phyloP scores from a whole-genome alignment of 83 land plant species.

The Picea mariana region DNA sequence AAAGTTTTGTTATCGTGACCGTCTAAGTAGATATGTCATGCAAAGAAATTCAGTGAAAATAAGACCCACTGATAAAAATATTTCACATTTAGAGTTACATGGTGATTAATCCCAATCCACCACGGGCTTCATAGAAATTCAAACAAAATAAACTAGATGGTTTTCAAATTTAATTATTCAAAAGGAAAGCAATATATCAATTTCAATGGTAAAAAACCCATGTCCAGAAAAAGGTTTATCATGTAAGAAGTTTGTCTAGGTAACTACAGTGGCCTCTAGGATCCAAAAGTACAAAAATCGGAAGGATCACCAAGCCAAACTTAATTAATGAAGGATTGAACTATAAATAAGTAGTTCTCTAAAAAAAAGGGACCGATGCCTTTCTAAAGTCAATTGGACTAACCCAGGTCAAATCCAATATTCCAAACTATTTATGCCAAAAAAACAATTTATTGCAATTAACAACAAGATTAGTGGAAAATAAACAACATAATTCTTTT shows the following conservation, averaged over 20 bases:
- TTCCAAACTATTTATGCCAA: not conserved
- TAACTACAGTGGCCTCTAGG: not conserved
- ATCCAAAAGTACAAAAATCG: not conserved
- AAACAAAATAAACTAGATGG: not conserved
- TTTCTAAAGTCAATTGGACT: too few species aligned
- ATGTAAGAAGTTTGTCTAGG: too few species aligned
- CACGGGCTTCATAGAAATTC: not conserved
- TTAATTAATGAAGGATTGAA: too few species aligned
- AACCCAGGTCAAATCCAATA: not conserved
- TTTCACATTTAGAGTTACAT: not conserved
- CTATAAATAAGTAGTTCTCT: too few species aligned
- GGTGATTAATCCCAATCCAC: not conserved
- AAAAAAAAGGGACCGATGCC: too few species aligned
- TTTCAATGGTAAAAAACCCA: too few species aligned
- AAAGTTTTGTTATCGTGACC: conserved; percentile 79
- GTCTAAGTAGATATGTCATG: conserved; percentile 85
- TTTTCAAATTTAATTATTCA: not conserved
- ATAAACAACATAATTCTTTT: too few species aligned
- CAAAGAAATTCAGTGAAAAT: not conserved
- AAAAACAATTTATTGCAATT: not conserved
- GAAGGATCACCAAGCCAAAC: not conserved
- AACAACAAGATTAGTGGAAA: too few species aligned
- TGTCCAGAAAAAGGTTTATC: too few species aligned
- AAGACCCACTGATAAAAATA: too few species aligned
- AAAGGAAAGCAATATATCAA: too few species aligned